A percentile compares a stretch with the other conserved stretches of the same genome.
Evolutionary conservation across 345 rosid genomes (phyloP).

Genomic region (Zanthoxylum bungeanum): DNA sequence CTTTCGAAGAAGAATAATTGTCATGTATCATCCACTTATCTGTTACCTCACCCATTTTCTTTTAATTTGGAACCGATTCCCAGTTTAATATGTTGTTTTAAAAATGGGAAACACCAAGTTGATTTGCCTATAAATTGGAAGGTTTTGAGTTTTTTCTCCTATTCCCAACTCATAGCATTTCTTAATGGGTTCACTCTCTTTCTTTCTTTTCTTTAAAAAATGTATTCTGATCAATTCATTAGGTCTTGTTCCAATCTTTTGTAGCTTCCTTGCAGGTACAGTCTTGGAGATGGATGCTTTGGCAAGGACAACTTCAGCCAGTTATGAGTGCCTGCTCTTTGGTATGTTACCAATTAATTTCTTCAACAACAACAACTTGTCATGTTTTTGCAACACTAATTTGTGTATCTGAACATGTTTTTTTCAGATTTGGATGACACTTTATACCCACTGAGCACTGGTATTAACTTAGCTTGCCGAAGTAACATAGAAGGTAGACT

Average conservation of each 20-base stretch:
- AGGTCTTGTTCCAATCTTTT: not conserved
- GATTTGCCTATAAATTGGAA: slow-evolving; percentile 14
- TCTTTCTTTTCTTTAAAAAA: not conserved
- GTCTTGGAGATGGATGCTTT: slow-evolving; percentile 50
- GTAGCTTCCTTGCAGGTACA: slow-evolving; percentile 24
- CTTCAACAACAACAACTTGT: no score
- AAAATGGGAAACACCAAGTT: slow-evolving; percentile 1
- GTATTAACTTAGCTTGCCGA: slow-evolving; percentile 84
- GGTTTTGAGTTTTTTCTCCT: not conserved
- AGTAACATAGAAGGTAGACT: slow-evolving; percentile 77
- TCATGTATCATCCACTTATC: not conserved
- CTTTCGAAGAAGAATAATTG: slow-evolving; percentile 11
- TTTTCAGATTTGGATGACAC: slow-evolving; percentile 90
- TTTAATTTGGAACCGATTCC: slow-evolving; percentile 2
- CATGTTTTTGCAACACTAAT: no score
- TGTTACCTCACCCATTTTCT: not conserved
- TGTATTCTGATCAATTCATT: slow-evolving; percentile 1
- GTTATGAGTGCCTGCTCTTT: slow-evolving; percentile 77
- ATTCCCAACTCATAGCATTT: slow-evolving; percentile 10
- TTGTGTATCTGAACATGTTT: slow-evolving; percentile 7
- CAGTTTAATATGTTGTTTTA: slow-evolving; percentile 19
- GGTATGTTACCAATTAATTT: no score
- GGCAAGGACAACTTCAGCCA: slow-evolving; percentile 34
- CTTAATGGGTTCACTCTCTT: slow-evolving; percentile 25
- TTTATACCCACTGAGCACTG: slow-evolving; percentile 68